A percentile compares a stretch with the other conserved stretches of the same genome.
Evolutionary conservation across 1,284 basidiomycete genomes (phyloP).

Genomic region (Tremellales sp.): DNA sequence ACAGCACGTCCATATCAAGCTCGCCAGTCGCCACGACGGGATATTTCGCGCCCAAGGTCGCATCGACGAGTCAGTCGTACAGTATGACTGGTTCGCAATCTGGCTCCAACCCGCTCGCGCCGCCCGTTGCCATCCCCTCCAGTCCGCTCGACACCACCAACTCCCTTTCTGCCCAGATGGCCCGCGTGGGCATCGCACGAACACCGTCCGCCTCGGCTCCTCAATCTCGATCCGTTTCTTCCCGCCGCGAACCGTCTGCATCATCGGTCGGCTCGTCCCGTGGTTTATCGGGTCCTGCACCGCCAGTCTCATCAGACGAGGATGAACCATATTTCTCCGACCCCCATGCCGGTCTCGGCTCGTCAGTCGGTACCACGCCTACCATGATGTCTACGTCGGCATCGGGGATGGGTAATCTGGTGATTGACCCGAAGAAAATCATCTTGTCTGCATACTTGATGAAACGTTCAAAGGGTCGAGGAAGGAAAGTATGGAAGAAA

Average conservation of each 20-base stretch:
- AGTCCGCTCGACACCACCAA: conserved; percentile 19
- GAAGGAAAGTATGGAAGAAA: conserved; percentile 92
- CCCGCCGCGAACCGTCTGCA: conserved; percentile 5
- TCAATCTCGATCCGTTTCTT: not conserved
- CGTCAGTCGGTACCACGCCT: not conserved
- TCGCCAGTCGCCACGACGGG: conserved; percentile 7
- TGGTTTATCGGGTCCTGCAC: not conserved
- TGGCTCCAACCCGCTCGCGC: conserved; percentile 1
- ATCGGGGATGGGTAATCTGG: conserved; percentile 4
- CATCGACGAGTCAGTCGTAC: not conserved
- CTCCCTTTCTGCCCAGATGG: conserved; percentile 18
- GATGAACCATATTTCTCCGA: conserved; percentile 34
- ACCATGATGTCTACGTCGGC: conserved; percentile 1
- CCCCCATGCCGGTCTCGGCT: conserved; percentile 15
- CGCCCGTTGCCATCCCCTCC: conserved; percentile 6
- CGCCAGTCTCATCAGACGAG: conserved; percentile 23
- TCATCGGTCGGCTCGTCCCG: conserved; percentile 1
- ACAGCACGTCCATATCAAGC: conserved; percentile 7
- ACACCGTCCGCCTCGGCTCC: conserved; percentile 1
- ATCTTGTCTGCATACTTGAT: conserved; percentile 88
- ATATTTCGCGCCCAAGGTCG: conserved; percentile 6
- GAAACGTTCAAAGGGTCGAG: conserved; percentile 77
- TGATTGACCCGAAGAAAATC: conserved; percentile 61
- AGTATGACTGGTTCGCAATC: not conserved
- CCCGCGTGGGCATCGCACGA: conserved; percentile 12